phyloP scores from a whole-genome alignment of 495 filamentous ascomycete genomes.

The Xylaria bambusicola region DNA sequence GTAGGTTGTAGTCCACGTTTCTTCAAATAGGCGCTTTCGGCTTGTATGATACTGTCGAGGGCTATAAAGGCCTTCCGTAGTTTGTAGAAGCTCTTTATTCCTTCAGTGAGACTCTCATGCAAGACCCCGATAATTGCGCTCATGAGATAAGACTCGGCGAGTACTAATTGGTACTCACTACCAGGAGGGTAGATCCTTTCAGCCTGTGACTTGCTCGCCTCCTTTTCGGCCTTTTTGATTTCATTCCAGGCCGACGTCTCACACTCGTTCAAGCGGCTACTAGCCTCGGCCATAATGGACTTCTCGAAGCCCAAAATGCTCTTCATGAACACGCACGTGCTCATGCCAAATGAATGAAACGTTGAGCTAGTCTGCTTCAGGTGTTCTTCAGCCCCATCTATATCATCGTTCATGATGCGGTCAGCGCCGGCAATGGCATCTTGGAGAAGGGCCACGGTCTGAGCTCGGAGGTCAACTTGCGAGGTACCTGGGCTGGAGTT shows the following conservation, averaged over 20 bases:
- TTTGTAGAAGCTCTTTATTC: conserved; percentile 89
- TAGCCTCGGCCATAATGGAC: conserved; percentile 88
- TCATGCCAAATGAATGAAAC: conserved; percentile 87
- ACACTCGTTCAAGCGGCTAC: conserved; percentile 71
- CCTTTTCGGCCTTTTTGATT: conserved; percentile 70
- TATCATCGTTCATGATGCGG: conserved; percentile 90
- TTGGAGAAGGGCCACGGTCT: conserved; percentile 44
- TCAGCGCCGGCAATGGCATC: conserved; percentile 48
- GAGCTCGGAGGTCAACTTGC: conserved; percentile 28
- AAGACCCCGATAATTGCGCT: conserved; percentile 83
- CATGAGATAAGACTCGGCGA: conserved; percentile 86
- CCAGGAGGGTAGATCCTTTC: conserved; percentile 71
- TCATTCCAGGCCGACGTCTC: conserved; percentile 78
- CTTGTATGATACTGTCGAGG: conserved; percentile 68
- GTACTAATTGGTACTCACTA: conserved; percentile 74
- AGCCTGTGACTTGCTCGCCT: conserved; percentile 36
- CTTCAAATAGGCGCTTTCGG: conserved; percentile 48
- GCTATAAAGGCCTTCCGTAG: conserved; percentile 86
- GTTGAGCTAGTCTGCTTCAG: conserved; percentile 75
- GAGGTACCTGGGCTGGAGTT: conserved; percentile 24
- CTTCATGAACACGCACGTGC: conserved; percentile 79
- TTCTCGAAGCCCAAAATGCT: conserved; percentile 92
- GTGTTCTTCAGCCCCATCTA: conserved; percentile 77
- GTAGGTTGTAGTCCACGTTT: conserved; percentile 24
- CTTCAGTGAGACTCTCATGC: conserved; percentile 91